A percentile compares a stretch with the other conserved stretches of the same genome.
Conservation (phyloP, 192 early-diverging fungal genomes). For the Coemansia sp. region DNA sequence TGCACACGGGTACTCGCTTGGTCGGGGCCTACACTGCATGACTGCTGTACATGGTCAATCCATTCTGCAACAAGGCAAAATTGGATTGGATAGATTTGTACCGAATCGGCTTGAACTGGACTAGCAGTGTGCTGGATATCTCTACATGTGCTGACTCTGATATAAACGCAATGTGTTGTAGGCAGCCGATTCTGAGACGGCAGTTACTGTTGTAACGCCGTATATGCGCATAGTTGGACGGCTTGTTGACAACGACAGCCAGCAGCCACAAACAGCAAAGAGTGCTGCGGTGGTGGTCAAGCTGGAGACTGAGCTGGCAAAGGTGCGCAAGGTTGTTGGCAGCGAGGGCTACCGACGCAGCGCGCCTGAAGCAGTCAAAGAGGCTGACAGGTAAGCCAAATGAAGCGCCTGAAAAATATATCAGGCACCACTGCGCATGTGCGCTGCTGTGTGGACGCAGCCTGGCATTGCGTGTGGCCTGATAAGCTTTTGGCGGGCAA, state of each 20-base stretch:
- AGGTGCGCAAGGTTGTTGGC: constrained; percentile 15
- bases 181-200: not conserved
- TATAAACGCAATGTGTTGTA: too few relatives aligned
- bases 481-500: not conserved
- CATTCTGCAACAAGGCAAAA: too few relatives aligned
- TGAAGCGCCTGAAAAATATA: too few relatives aligned
- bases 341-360: constrained; percentile 38
- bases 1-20: not conserved
- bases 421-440: too few relatives aligned
- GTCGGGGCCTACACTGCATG: too few relatives aligned
- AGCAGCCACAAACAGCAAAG: not conserved
- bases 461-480: not conserved
- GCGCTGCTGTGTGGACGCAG: too few relatives aligned
- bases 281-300: constrained; percentile 16
- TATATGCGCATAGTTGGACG: constrained; percentile 29
- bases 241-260: constrained; percentile 4
- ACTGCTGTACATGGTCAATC: too few relatives aligned
- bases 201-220: constrained; percentile 27
- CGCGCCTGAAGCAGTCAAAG: constrained; percentile 41
- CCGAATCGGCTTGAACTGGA: too few relatives aligned
- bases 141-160: too few relatives aligned
- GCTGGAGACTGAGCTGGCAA: constrained; percentile 35
- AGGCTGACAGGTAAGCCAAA: constrained; percentile 44
- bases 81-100: too few relatives aligned
- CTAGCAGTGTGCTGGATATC: too few relatives aligned